phyloP scores from a whole-genome alignment of 176 grass and related monocot genomes.

The Thalia dealbata region DNA sequence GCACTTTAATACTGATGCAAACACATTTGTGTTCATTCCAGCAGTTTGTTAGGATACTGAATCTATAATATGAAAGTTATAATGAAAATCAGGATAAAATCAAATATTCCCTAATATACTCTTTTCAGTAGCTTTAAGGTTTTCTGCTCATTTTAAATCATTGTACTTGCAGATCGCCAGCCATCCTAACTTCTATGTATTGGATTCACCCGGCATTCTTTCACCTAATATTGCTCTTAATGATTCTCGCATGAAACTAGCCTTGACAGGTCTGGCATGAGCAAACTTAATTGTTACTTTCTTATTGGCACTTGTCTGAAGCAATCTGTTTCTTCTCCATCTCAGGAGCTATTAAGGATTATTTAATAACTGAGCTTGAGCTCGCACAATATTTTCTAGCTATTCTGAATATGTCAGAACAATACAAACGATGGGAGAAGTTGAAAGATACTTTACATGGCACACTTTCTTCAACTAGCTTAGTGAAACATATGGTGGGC shows the following conservation, averaged over 20 bases:
- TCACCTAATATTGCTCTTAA: conserved; percentile 29
- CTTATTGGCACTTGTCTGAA: conserved; percentile 3
- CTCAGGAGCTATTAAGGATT: conserved; percentile 58
- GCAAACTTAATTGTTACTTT: conserved; percentile 10
- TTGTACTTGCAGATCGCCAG: conserved; percentile 43
- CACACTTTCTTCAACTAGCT: conserved; percentile 6
- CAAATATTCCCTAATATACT: not conserved
- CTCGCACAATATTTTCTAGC: conserved; percentile 44
- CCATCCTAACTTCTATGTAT: conserved; percentile 70
- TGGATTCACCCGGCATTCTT: conserved; percentile 61
- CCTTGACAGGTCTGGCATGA: conserved; percentile 43
- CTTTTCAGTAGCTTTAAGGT: not conserved
- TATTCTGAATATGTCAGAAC: conserved; percentile 34
- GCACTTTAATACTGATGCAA: no score
- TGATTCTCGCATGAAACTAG: conserved; percentile 33
- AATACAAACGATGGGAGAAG: conserved; percentile 37
- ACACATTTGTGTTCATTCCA: no score
- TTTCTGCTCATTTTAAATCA: not conserved
- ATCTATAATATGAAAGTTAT: no score
- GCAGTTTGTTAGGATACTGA: no score
- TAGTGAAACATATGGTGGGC: not conserved
- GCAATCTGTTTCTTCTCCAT: conserved; percentile 11
- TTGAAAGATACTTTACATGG: conserved; percentile 21
- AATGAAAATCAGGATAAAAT: not conserved
- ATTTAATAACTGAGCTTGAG: conserved; percentile 37